Evolutionary conservation across 2,329 filamentous ascomycete species (phyloP), one percentile per base, ranked within the genome.

Genomic region (Macrophomina tecta): DNA sequence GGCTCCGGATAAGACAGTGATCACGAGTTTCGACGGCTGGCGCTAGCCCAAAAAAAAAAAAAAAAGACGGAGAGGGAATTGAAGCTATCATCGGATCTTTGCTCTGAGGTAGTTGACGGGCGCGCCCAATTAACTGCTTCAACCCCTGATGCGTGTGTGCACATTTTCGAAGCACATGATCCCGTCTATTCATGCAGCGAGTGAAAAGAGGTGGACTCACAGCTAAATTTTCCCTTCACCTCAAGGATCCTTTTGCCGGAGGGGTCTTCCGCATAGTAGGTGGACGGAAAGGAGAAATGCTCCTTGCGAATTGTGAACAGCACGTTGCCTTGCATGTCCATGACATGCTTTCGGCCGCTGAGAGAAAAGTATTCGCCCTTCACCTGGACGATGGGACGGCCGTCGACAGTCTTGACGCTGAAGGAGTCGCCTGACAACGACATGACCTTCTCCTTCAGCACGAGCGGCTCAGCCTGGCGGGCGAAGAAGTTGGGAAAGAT

Each of bases 361-460:
- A 89, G 72, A 11, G 83, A 82, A 70, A 87, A 71, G 68, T 83
- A 73, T 66, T 85, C 84, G 70, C 87, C 87, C 69, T 87, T 78
- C 51, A 89, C 84, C 69, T 83, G 82, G 69, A 90, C 76, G 38
- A 90, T 71, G 0, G 85, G 82, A 28, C 82, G 78, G 28, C 87
- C 87, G 67, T 82, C 83, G 52, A 82, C 77, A 5, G 85, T 82
- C 64, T 83, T 84, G 75, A 91, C 85, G 69, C 86, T 85, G 77
- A 90, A 91, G 75, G 83, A 86, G 78, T 91, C 88, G 67, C 87
- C 87, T 1, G 84, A 84, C 8, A 90, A 77, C 3, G 88, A 89
- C 67, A 89, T 74, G 18, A 89, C 80, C 71, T 87, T 88, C 72
- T 91, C 88, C 71, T 84, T 86, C 58, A 91, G 79, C 1, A 86